Evolutionary conservation across 2,329 filamentous ascomycete genomes (phyloP), one percentile per base, ranked within the genome.

Genomic region (Diplodia sapinea): DNA sequence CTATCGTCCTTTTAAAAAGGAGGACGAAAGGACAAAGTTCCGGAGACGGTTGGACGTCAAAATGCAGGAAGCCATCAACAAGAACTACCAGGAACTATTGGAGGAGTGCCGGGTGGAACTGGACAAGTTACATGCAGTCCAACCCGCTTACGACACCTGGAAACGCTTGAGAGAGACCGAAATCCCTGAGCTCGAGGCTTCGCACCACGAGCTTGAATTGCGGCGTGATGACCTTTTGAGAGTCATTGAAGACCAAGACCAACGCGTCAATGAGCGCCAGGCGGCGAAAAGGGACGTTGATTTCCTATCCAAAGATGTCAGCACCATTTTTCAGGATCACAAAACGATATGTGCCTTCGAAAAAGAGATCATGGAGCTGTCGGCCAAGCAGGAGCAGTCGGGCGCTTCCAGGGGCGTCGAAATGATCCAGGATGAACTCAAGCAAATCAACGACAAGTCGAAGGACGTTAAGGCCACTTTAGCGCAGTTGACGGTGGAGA

Each of bases 341-440:
- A 86, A 84, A 69, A 92, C 97, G 54, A 91, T 94, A 69, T 83
- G 83, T 56, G 88, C 89, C 47, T 88, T 92, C 5, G 87, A 91
- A 73, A 80, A 81, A 49, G 91, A 97, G 76, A 90, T 97, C 61
- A 84, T 90, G 67, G 88, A 91, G 65, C 86, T 97, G 61, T 84
- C 87, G 68, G 88, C 88, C 9, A 93, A 93, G 72, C 91, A 97
- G 75, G 88, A 90, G 73, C 87, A 89, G 15, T 83, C 85, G 31
- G 86, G 87, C 13, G 78, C 84, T 11, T 86, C 87, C 15, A 88
- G 92, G 70, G 91, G 91, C 36, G 85, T 93, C 7, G 91, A 96
- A 65, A 91, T 95, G 71, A 93, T 98, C 65, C 91, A 95, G 72
- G 89, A 91, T 65, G 87, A 93, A 57, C 87, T 93, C 69, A 87